A percentile compares a stretch with the other conserved stretches of the same genome.
phyloP scores from a whole-genome alignment of 2,329 filamentous ascomycete species.

The Lecanicillium sp. region DNA sequence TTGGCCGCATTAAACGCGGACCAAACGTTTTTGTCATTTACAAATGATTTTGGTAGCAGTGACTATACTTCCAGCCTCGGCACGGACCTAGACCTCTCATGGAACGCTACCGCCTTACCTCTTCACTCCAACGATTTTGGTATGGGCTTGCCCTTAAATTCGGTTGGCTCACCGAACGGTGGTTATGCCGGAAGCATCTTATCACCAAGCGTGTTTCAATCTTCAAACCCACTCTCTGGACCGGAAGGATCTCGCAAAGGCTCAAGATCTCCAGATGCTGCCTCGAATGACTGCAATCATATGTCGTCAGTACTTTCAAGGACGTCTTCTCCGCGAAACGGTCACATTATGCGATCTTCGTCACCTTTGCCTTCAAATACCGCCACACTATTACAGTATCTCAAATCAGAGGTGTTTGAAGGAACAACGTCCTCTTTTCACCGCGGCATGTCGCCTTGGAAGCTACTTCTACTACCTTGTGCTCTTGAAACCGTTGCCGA shows the following conservation, averaged over 20 bases:
- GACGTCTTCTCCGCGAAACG: neutral
- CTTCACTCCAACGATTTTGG: conserved; percentile 11
- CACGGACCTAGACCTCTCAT: neutral
- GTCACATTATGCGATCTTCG: conserved; percentile 1
- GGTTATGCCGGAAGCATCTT: neutral
- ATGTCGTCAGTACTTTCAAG: neutral
- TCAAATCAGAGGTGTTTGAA: conserved; percentile 20
- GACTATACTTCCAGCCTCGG: too few species aligned
- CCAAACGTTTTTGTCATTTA: conserved; percentile 4
- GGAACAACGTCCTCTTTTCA: conserved; percentile 18
- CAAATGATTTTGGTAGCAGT: neutral
- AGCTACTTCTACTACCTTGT: conserved; percentile 32
- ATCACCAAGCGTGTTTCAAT: neutral
- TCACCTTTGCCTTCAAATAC: conserved; percentile 11
- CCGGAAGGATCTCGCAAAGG: too few species aligned
- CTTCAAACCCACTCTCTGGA: too few species aligned
- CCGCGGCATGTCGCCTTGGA: conserved; percentile 33
- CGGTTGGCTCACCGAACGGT: neutral
- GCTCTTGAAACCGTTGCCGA: conserved; percentile 32
- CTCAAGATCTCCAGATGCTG: neutral
- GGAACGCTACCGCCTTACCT: neutral
- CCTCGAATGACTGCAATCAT: neutral
- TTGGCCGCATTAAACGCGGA: neutral
- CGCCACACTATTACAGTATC: conserved; percentile 19
- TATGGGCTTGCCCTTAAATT: neutral